phyloP scores from a whole-genome alignment of 371 early-diverging fungal genomes.

The Batkoa obscura region DNA sequence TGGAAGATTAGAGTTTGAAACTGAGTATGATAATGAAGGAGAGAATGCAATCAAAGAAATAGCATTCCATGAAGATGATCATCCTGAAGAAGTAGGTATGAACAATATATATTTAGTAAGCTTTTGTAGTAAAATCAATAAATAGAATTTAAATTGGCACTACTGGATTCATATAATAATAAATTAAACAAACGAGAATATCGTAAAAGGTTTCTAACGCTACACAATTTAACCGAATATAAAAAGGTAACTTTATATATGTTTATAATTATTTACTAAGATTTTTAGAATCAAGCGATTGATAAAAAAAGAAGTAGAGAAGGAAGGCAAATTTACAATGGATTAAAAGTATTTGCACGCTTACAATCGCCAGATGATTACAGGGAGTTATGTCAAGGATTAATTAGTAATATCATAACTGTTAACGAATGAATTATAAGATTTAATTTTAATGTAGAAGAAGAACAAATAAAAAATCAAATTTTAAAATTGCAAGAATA shows the following conservation, averaged over 20 bases:
- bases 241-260: conserved; percentile 24
- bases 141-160: conserved; percentile 66
- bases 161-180: conserved; percentile 84
- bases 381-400: conserved; percentile 58
- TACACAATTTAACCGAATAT: conserved; percentile 68
- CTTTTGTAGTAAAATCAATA: not conserved
- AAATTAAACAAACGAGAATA: conserved; percentile 67
- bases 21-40: conserved; percentile 91
- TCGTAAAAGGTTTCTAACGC: conserved; percentile 72
- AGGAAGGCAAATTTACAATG: conserved; percentile 58
- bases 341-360: conserved; percentile 75
- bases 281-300: conserved; percentile 28
- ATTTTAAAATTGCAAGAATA: conserved; percentile 50
- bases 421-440: not conserved
- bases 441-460: not conserved
- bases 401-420: conserved; percentile 26
- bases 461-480: not conserved
- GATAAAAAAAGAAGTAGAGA: conserved; percentile 72
- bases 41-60: conserved; percentile 88
- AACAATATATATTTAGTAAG: not conserved
- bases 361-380: conserved; percentile 68
- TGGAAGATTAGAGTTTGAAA: conserved; percentile 91
- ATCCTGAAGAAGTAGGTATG: conserved; percentile 57
- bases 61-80: conserved; percentile 70
- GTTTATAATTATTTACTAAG: not conserved